A percentile compares a stretch with the other conserved stretches of the same genome.
These are phyloP conservation scores for Rostrohypoxylon terebratum DNA, from an alignment of 495 filamentous ascomycete species.

Conservation along the genomic window DNA sequence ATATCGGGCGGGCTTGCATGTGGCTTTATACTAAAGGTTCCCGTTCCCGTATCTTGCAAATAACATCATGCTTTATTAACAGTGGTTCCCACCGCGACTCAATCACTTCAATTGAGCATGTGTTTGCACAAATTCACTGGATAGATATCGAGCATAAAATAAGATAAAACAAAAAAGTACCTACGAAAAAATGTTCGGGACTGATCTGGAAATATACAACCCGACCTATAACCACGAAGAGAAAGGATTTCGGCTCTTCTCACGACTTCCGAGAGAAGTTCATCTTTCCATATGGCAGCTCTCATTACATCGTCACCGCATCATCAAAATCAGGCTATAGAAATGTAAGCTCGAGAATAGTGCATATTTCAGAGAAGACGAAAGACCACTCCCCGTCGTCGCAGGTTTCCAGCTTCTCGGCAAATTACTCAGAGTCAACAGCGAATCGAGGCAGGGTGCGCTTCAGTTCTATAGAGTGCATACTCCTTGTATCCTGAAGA, in stretches of 20 bases:
- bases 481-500: background rate
- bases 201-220: constrained; percentile 7
- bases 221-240: background rate
- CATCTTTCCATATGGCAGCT: background rate
- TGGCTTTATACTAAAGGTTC: no score
- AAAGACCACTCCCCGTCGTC: background rate
- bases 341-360: background rate
- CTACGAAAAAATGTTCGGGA: background rate
- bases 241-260: background rate
- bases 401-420: background rate
- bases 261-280: constrained; percentile 6
- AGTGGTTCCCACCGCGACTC: no score
- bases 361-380: background rate
- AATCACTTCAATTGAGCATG: no score
- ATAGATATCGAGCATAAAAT: no score
- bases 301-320: background rate
- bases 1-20: no score
- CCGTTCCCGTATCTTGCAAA: no score
- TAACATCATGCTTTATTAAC: no score
- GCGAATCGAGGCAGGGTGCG: background rate
- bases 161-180: no score
- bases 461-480: constrained; percentile 5
- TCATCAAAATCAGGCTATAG: background rate
- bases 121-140: no score
- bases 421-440: constrained; percentile 3